Base-by-base conservation (phyloP, 345 rosid species). In the Rubroshorea leprosula region DNA sequence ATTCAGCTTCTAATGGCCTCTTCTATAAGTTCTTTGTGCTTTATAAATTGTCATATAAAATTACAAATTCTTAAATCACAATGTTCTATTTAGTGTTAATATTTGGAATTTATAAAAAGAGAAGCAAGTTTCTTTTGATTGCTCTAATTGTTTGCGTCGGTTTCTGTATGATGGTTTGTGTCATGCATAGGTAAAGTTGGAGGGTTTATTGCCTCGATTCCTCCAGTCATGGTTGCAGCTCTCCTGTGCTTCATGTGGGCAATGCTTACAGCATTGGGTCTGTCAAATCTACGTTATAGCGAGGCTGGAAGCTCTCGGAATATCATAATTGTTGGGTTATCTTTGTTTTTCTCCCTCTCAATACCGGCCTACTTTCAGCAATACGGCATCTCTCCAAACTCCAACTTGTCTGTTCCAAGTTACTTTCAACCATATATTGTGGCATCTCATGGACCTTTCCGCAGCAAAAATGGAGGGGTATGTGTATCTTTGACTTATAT, bases 191-290 rank as follows among this genome's bases (percentile, higher is more conserved):
- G 99, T 67, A 93, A 93, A 77, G 89, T 93, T 54, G 97, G 97
- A 68, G 99, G 96, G 13, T 86, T 89, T 70, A 80, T 93, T 29
- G 99, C 99, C 70, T 93, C 94, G 6, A 89, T 89, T 67, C 97
- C 97, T 9, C 72, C 80, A 75, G 97, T 89, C 73, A 93, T 93
- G 87, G 96, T 93, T 68, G 99, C 97, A 58, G 89, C 97, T 57
- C 95, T 93, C 53, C 91, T 93, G 25, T 89, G 99, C 77, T 84
- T 84, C 75, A 93, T 93, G 99, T 93, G 97, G 97, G 99, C 86
- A 46, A 80, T 89, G 96, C 89, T 93, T 59, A 61, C 94, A 10
- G 99, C 99, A 5, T 77, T 89, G 64, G 99, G 99, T 52, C 71
- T 92, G 65, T 92, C 99, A 20, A 92, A 92, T 74, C 77, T 92